Evolutionary conservation across 148 eudicot species (phyloP).

Genomic region (Gaultheria prostrata): DNA sequence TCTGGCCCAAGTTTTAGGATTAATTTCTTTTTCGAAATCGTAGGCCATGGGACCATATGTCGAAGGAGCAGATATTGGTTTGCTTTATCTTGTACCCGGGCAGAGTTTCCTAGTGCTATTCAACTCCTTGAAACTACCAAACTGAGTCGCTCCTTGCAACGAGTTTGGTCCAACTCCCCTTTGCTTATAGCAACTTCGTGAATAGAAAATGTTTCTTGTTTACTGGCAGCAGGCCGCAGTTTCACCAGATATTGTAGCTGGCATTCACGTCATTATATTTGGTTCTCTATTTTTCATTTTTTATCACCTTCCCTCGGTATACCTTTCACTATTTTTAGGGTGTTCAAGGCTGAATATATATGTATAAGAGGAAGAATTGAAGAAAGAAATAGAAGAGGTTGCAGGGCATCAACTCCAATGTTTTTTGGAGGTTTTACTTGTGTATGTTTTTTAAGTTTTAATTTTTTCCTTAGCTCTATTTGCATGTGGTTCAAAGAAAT

Average conservation of each 20-base stretch:
- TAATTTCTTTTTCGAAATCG: conserved; percentile 1
- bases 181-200: conserved; percentile 2
- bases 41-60: conserved; percentile 85
- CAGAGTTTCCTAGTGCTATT: conserved; percentile 93
- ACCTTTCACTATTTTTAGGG: neutral
- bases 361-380: neutral
- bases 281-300: neutral
- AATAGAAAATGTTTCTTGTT: neutral
- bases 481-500: too few relatives aligned
- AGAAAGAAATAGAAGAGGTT: neutral
- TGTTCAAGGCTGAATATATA: neutral
- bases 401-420: conserved; percentile 8
- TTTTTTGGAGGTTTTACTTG: neutral
- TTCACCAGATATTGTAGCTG: conserved; percentile 9
- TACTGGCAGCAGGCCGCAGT: neutral
- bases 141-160: conserved; percentile 35
- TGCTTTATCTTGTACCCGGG: conserved; percentile 86
- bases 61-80: conserved; percentile 91
- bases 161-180: neutral
- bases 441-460: neutral
- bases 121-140: conserved; percentile 77
- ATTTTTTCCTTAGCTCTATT: neutral
- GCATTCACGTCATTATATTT: neutral
- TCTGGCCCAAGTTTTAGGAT: neutral
- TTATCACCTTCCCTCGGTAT: neutral